phyloP scores from a whole-genome alignment of 371 early-diverging fungal species.

The Saksenaea oblongispora region DNA sequence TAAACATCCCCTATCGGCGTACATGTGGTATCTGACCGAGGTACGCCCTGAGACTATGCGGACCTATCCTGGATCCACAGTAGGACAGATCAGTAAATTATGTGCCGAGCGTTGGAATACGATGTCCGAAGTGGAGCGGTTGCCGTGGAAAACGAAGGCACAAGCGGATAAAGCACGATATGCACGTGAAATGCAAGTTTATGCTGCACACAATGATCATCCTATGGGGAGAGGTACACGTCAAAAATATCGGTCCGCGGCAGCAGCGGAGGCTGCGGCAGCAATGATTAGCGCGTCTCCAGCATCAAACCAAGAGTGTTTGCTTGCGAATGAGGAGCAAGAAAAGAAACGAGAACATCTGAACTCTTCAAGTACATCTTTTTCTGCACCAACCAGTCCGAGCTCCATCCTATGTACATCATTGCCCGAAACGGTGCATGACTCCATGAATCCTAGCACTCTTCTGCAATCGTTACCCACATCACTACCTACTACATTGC shows the following conservation, averaged over 20 bases:
- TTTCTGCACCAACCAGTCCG: slow-evolving; percentile 1
- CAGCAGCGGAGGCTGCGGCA: slow-evolving; percentile 20
- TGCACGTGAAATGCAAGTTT: slow-evolving; percentile 71
- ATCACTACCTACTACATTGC: neutral
- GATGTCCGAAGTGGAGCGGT: slow-evolving; percentile 56
- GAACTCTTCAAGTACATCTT: neutral
- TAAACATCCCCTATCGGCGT: slow-evolving; percentile 80
- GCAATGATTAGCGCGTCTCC: neutral
- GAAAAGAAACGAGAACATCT: neutral
- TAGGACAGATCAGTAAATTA: slow-evolving; percentile 70
- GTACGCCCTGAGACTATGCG: slow-evolving; percentile 64
- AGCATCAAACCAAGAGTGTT: neutral
- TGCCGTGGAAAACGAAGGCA: slow-evolving; percentile 68
- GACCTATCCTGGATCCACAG: slow-evolving; percentile 67
- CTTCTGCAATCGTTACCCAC: slow-evolving; percentile 3
- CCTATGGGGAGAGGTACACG: slow-evolving; percentile 48
- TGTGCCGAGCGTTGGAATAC: slow-evolving; percentile 72
- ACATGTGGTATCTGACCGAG: slow-evolving; percentile 71
- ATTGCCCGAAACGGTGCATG: neutral
- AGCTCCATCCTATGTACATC: neutral
- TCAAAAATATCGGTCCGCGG: slow-evolving; percentile 41
- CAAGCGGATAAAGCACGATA: slow-evolving; percentile 74
- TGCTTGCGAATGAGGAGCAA: neutral
- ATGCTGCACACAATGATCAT: slow-evolving; percentile 51
- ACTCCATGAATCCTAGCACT: neutral